Evolutionary conservation across 495 filamentous ascomycete genomes (phyloP).

Genomic region (Elaphomyces granulatus): DNA sequence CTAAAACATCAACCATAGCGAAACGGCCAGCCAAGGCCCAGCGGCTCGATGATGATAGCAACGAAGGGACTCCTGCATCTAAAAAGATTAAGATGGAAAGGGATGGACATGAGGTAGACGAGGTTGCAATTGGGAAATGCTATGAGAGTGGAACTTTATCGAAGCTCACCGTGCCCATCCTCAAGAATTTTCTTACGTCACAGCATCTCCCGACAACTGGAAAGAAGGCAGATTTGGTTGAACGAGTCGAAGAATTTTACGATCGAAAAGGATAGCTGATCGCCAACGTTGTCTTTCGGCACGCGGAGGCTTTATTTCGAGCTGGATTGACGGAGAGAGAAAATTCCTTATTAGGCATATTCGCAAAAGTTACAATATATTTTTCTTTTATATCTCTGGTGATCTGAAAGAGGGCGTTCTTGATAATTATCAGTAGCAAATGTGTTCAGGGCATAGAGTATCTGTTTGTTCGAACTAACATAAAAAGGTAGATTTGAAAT

Average conservation of each 20-base stretch:
- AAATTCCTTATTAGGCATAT: too few species aligned
- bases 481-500: too few species aligned
- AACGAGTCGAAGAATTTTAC: conserved; percentile 62
- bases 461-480: too few species aligned
- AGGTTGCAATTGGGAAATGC: conserved; percentile 39
- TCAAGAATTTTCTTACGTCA: conserved; percentile 52
- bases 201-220: conserved; percentile 49
- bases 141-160: conserved; percentile 45
- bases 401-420: too few species aligned
- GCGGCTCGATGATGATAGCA: conserved; percentile 11
- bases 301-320: too few species aligned
- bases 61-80: conserved; percentile 17
- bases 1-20: conserved; percentile 21
- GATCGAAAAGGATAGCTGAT: conserved; percentile 37
- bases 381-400: too few species aligned
- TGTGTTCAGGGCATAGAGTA: too few species aligned
- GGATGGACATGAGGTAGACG: conserved; percentile 26
- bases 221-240: conserved; percentile 68
- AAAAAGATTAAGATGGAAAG: conserved; percentile 40
- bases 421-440: too few species aligned
- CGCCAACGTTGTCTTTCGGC: too few species aligned
- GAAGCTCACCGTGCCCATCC: conserved; percentile 55
- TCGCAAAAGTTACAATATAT: too few species aligned
- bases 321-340: too few species aligned
- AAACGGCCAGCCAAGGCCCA: conserved; percentile 33